These are phyloP conservation scores for Citrus sp. DNA, from an alignment of 345 rosid genomes.

Conservation along the genomic window DNA sequence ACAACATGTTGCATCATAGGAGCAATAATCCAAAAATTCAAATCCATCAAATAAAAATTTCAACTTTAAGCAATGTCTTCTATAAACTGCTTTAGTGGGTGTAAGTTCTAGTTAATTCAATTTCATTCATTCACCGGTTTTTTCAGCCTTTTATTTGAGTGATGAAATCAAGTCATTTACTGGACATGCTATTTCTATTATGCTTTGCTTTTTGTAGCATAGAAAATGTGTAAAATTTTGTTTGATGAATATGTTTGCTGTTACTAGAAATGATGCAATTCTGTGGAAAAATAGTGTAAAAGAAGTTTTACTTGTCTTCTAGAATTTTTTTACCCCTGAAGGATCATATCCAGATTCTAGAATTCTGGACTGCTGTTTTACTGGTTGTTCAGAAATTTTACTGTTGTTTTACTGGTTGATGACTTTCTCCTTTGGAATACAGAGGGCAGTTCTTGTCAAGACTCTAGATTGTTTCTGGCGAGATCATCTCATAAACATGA, in stretches of 20 bases:
- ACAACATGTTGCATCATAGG: background rate
- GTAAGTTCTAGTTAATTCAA: background rate
- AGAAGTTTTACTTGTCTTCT: background rate
- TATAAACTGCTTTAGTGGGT: background rate
- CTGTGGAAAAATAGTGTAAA: background rate
- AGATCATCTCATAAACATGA: slow-evolving; percentile 94
- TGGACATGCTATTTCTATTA: background rate
- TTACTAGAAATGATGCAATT: background rate
- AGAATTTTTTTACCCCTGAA: background rate
- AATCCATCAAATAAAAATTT: background rate
- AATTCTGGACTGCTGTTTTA: background rate
- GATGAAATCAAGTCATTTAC: background rate
- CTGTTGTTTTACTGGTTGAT: background rate
- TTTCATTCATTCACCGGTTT: background rate
- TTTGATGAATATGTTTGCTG: background rate
- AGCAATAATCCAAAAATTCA: background rate
- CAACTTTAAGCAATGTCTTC: background rate
- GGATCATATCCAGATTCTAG: background rate
- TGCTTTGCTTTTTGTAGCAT: background rate
- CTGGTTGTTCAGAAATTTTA: background rate
- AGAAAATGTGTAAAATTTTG: background rate
- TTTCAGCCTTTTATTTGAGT: background rate
- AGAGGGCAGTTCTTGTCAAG: slow-evolving; percentile 90
- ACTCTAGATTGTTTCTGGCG: slow-evolving; percentile 89
- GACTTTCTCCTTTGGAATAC: slow-evolving; percentile 13